Evolutionary conservation across 108 stramenopile species (phyloP), one percentile per base, ranked within the genome.

Genomic region (Poteriospumella lacustris): DNA sequence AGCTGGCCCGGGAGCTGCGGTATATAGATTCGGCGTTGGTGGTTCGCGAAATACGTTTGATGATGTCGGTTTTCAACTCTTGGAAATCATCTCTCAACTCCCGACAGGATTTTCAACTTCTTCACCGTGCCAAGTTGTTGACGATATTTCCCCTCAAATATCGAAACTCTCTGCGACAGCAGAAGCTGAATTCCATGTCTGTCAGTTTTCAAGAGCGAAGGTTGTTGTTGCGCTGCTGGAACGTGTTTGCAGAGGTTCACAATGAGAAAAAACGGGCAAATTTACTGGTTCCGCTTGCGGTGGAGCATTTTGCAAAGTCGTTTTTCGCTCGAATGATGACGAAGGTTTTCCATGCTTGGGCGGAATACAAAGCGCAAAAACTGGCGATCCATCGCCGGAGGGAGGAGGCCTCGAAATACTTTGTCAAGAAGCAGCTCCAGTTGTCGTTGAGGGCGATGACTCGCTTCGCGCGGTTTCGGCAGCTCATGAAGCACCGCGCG

Each of bases 51-150:
- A 64, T 24, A 12, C 28, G 36, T 64, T 31, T 64, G 9, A 34
- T 19, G 9, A 12, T 5, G 12, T 34, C 28, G 60, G 36, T 64
- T 12, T 64, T 64, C 28, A 64, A 64, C 33, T 34, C 5, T 31
- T 64, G 60, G 60, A 3, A 64, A 12, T 5, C 3, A 64, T 5
- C 36, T 31, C 36, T 64, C 31, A 5, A 64, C 9, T 31, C 29
- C 31, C 36, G 33, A 5, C 28, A 64, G 5, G 33, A 64, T 64
- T 34, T 34, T 31, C 60, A 64, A 64, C 3, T 12, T 31, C 33
- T 73, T n/a, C n/a, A n/a, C n/a, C n/a, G n/a, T 34, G 70, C 36
- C 12, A 73, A 19, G 28, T 33, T 73, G 5, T 73, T 73, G 26
- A 73, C 36, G 70, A 44, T 29, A 5, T 42, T 73, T 42, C 26